Conservation (phyloP, 2,329 filamentous ascomycete genomes). For the Clonostachys chloroleuca region DNA sequence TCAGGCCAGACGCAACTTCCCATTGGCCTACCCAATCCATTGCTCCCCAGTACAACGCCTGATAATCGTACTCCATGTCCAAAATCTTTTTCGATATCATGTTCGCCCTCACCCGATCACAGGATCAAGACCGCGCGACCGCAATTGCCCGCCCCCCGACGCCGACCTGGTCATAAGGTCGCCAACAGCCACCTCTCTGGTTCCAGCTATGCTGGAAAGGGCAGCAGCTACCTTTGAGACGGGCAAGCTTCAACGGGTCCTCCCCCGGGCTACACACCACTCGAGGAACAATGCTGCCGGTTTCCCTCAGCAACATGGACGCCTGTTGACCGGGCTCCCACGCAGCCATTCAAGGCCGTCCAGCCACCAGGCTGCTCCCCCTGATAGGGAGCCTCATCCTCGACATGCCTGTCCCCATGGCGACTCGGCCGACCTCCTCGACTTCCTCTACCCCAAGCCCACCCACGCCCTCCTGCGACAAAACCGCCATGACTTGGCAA, state of each 20-base stretch:
- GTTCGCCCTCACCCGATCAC: conserved; percentile 1
- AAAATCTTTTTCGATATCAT: background rate
- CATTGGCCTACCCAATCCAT: no score
- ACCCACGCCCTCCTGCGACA: conserved; percentile 2
- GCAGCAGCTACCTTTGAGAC: conserved; percentile 52
- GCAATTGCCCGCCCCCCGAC: background rate
- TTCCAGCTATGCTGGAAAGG: conserved; percentile 50
- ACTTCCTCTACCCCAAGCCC: conserved; percentile 48
- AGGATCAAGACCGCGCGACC: background rate
- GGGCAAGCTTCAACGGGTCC: conserved; percentile 47
- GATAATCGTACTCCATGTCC: background rate
- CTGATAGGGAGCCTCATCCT: background rate
- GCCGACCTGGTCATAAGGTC: background rate
- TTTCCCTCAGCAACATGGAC: background rate
- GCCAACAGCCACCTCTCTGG: conserved; percentile 2
- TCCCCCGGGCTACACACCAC: conserved; percentile 28
- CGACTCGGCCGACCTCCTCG: conserved; percentile 32
- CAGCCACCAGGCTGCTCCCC: conserved; percentile 2
- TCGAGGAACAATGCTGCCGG: background rate
- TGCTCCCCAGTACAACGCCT: background rate
- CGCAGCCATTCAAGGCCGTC: conserved; percentile 16
- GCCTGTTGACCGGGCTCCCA: conserved; percentile 6
- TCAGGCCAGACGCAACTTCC: no score
- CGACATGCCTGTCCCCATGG: conserved; percentile 3
- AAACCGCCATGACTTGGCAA: background rate